Conservation (phyloP, 2,329 filamentous ascomycete genomes). For the Aspergillus sp. region DNA sequence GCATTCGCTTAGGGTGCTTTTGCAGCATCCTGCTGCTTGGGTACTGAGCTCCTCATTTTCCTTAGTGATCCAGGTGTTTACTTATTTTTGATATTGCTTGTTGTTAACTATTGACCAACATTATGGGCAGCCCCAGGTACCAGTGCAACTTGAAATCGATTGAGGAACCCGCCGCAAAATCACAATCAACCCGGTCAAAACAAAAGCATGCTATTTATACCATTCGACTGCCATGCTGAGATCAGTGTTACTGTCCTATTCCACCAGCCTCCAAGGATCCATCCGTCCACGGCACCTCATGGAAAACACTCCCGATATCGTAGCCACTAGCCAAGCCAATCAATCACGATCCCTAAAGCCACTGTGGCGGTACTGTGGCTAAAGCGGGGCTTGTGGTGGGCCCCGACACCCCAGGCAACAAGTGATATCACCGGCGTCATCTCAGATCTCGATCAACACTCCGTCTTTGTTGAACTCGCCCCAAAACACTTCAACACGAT, state of each 20-base stretch:
- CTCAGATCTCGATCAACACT: not conserved
- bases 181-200: no score
- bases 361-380: constrained; percentile 2
- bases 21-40: not conserved
- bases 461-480: not conserved
- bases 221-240: no score
- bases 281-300: not conserved
- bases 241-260: no score
- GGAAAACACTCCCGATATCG: not conserved
- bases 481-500: not conserved
- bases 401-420: not conserved
- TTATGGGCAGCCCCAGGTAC: no score
- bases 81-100: not conserved
- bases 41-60: not conserved
- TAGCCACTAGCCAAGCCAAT: not conserved
- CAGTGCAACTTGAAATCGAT: no score
- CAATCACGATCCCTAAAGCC: not conserved
- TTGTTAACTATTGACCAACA: no score
- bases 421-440: constrained; percentile 2
- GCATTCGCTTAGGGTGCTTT: not conserved
- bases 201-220: no score
- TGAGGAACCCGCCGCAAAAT: no score
- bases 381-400: not conserved
- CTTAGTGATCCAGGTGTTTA: not conserved
- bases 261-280: no score